Evolutionary conservation across 2,329 filamentous ascomycete genomes (phyloP), one percentile per base, ranked within the genome.

Genomic region (Diaporthe sp.): DNA sequence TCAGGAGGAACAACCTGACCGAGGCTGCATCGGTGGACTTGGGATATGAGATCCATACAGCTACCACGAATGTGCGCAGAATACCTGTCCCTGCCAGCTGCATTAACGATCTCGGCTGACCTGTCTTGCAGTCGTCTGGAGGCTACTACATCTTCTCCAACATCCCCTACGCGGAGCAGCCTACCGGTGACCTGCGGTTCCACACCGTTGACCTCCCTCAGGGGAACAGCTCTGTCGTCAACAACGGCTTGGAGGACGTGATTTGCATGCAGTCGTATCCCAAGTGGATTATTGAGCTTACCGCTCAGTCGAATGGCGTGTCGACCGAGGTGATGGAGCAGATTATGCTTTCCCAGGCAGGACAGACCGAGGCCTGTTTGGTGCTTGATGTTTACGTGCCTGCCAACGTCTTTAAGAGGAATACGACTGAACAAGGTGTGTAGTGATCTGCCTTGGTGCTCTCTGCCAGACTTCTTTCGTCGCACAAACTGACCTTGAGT

Each of bases 331-430:
- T 75, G n/a, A 75, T 79, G 67, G 75, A 75, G 31, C 44, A 71
- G 34, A 57, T 72, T 7, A 74, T 81, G 39, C 72, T 76, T n/a
- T 67, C 74, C 37, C 74, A 78, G 34, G 19, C 76, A 15, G 79
- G 78, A 12, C 79, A 81, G 75, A 81, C 79, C 6, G 87, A 89
- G 77, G 87, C 89, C 75, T 89, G 88, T 75, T 82, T 89, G 2
- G 88, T 87, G 77, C 83, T 89, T 17, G 87, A 89, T 77, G 77
- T 89, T n/a, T 86, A 85, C 57, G 86, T 88, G 1, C 88, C 88
- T 6, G 82, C 81, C 9, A 84, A 84, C 73, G 86, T 76, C 25
- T 76, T 74, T 6, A 15, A 55, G 22, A 28, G 44, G 13, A 76
- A 76, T 4, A 3, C n/a, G 9, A 61, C 72, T n/a, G 57, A n/a